Conservation (phyloP, 2,329 filamentous ascomycete species). For the Emergomyces pasteurianus region DNA sequence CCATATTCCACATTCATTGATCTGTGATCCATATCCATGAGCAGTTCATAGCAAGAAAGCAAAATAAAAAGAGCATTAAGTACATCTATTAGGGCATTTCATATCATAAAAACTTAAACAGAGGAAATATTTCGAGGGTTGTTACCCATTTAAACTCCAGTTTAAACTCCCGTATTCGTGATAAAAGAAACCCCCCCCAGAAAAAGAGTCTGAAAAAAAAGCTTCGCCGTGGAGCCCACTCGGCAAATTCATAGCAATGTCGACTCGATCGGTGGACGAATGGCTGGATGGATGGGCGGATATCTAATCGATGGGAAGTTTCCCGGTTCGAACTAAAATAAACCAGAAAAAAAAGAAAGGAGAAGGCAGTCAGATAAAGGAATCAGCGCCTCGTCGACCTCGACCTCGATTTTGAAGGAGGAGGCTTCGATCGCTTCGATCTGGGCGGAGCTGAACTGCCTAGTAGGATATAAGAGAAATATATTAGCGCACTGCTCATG, state of each 20-base stretch:
- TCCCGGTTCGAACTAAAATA: not conserved
- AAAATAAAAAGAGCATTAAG: not conserved
- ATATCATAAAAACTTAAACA: not conserved
- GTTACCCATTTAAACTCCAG: not conserved
- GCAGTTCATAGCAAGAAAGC: not conserved
- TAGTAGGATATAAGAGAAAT: not conserved
- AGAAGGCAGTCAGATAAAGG: no score
- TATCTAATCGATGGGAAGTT: not conserved
- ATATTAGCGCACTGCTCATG: not conserved
- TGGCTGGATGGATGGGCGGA: not conserved
- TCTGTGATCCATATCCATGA: not conserved
- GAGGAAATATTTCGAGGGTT: not conserved
- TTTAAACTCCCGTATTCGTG: not conserved
- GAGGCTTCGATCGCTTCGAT: not conserved
- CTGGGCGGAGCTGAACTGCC: not conserved
- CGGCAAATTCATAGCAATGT: not conserved
- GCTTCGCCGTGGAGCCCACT: not conserved
- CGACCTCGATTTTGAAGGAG: not conserved
- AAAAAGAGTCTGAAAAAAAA: not conserved
- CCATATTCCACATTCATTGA: not conserved
- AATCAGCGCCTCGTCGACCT: not conserved
- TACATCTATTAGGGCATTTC: not conserved
- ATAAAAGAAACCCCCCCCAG: not conserved
- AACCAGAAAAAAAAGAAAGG: not conserved
- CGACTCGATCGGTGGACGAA: not conserved